These are phyloP conservation scores for Coffea canephora DNA, from an alignment of 257 asterid genomes.

Conservation along the genomic window DNA sequence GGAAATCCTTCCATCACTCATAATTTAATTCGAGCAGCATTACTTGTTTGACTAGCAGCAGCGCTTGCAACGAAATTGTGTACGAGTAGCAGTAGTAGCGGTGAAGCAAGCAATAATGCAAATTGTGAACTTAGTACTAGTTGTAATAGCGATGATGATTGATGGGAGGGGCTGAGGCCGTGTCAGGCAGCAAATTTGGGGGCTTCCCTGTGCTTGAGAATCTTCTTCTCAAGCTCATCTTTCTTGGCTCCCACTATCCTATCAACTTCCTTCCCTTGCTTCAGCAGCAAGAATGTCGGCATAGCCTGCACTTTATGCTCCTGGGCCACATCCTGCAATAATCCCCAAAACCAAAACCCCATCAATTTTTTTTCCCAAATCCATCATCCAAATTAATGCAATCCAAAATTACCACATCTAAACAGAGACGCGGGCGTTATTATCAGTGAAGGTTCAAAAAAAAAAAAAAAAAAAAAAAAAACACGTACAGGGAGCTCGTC, in stretches of 20 bases:
- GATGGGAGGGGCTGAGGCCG: too few relatives aligned
- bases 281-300: conserved; percentile 83
- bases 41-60: not conserved
- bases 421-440: too few relatives aligned
- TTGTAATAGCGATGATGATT: too few relatives aligned
- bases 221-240: conserved; percentile 74
- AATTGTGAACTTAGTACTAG: too few relatives aligned
- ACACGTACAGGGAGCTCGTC: conserved; percentile 69
- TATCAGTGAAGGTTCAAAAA: not conserved
- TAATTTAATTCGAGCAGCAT: too few relatives aligned
- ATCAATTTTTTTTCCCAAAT: too few relatives aligned
- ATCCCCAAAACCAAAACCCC: too few relatives aligned
- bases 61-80: not conserved
- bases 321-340: conserved; percentile 56
- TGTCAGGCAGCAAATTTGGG: conserved; percentile 87
- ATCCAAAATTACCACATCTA: not conserved
- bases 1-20: not conserved
- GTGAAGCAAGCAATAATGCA: too few relatives aligned
- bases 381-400: not conserved
- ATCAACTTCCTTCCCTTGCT: conserved; percentile 80
- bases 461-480: not conserved
- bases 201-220: conserved; percentile 63
- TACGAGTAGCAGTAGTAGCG: not conserved
- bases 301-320: conserved; percentile 72
- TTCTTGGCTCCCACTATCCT: conserved; percentile 68